Base-by-base conservation (phyloP, 345 rosid species). In the Populus simonii region DNA sequence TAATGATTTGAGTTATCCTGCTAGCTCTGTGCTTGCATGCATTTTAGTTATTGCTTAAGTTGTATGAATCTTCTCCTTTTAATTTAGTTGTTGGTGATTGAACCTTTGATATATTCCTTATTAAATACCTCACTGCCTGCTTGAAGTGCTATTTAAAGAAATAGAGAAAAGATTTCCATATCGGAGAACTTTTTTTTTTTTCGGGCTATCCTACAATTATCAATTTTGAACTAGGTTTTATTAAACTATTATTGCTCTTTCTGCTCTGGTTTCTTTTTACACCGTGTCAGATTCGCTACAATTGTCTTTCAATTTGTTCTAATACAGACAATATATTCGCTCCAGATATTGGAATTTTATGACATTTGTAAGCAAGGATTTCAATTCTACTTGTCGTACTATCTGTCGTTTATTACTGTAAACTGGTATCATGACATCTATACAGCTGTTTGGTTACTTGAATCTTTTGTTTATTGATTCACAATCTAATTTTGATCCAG, bases 401-500 rank as follows among this genome's bases (percentile, higher is more conserved):
- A 22, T 57, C 62, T 22, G 61, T 22, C 61, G 0, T 57, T 22
- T 57, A 20, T 57, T 66, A 62, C 53, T 45, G 9, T 71, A 49
- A n/a, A 68, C 38, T 69, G 39, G 74, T 74, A 15, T 68, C 61
- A 27, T 49, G 25, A 33, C n/a, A 23, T 72, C 20, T 35, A 51
- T 15, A 16, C 6, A 62, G 67, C 59, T 29, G 43, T 41, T 74
- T 35, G 36, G 74, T 71, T 20, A 45, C 38, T 49, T 67, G 53
- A 63, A 57, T 31, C 20, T 49, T n/a, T 33, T 35, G 35, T 65
- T 71, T 66, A 74, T 75, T 75, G 82, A 79, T 76, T 69, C 47
- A 18, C 36, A 62, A 61, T 16, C 18, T 17, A 18, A 68, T 76
- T 74, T 66, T 74, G 11, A 67, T 77, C 63, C 84, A 92, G 96